These are phyloP conservation scores for Diaporthe sp. DNA, from an alignment of 2,329 filamentous ascomycete species.

Conservation along the genomic window DNA sequence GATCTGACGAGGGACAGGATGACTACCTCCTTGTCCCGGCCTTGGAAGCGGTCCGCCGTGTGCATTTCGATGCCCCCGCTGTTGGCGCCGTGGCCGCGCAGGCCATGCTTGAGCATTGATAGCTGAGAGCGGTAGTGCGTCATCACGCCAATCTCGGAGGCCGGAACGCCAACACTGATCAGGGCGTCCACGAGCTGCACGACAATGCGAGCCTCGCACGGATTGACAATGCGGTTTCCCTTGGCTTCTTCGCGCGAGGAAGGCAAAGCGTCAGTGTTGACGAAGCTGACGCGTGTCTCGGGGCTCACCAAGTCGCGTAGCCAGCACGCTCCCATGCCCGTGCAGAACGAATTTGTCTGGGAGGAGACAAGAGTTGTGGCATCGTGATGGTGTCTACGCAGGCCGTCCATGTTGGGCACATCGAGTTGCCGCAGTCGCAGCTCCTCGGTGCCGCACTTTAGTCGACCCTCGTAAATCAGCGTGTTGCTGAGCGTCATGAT, in stretches of 20 bases:
- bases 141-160: conserved; percentile 89
- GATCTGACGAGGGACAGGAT: conserved; percentile 89
- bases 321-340: conserved; percentile 75
- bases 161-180: conserved; percentile 80
- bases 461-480: conserved; percentile 90
- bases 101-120: conserved; percentile 80
- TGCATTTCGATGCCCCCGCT: conserved; percentile 85
- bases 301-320: conserved; percentile 79
- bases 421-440: conserved; percentile 79
- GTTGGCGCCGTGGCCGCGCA: conserved; percentile 65
- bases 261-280: conserved; percentile 87
- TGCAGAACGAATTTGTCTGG: conserved; percentile 65
- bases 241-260: conserved; percentile 78
- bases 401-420: conserved; percentile 75
- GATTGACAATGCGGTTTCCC: conserved; percentile 90
- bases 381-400: conserved; percentile 73
- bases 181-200: conserved; percentile 86
- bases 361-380: conserved; percentile 49
- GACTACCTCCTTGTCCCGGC: conserved; percentile 93
- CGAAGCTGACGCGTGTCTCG: conserved; percentile 81
- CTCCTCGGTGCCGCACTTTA: conserved; percentile 88
- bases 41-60: conserved; percentile 97
- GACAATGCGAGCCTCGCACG: conserved; percentile 83
- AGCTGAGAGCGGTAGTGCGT: conserved; percentile 97
- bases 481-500: conserved; percentile 95